Conservation (phyloP, 129 eudicot genomes). For the Lactuca sativa region DNA sequence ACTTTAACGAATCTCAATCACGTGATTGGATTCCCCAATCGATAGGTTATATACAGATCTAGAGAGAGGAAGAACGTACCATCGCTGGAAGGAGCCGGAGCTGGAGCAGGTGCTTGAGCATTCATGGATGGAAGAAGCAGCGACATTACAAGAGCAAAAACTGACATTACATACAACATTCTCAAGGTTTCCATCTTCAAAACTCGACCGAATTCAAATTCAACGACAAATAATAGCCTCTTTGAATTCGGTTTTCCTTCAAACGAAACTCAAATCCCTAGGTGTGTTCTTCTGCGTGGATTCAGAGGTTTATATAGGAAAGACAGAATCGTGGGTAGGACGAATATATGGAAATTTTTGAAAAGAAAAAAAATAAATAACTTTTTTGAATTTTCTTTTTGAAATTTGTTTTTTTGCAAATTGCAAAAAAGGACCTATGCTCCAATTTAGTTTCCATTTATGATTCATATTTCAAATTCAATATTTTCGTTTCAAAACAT, state of each 20-base stretch:
- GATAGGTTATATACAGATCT: conserved; percentile 16
- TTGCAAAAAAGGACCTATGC: neutral
- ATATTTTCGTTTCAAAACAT: neutral
- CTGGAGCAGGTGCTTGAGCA: conserved; percentile 58
- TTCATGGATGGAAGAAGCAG: conserved; percentile 52
- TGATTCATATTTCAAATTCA: neutral
- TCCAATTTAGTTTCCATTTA: neutral
- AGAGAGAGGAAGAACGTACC: conserved; percentile 35
- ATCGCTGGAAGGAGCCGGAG: conserved; percentile 60
- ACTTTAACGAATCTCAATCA: neutral
- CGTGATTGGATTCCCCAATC: neutral
- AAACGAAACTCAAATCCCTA: neutral
- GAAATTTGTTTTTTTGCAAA: conserved; percentile 5
- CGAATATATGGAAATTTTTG: conserved; percentile 15
- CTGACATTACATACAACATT: conserved; percentile 37
- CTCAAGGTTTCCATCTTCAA: conserved; percentile 52
- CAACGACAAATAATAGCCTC: neutral
- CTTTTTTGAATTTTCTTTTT: neutral
- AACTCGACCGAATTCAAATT: neutral
- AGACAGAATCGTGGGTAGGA: conserved; percentile 34
- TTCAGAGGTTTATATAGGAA: conserved; percentile 22
- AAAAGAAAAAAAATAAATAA: neutral
- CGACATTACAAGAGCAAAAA: conserved; percentile 45
- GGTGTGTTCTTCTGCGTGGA: conserved; percentile 14
- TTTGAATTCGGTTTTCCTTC: neutral